These are phyloP conservation scores for Citrus sp. DNA, from an alignment of 345 rosid species.

Conservation along the genomic window DNA sequence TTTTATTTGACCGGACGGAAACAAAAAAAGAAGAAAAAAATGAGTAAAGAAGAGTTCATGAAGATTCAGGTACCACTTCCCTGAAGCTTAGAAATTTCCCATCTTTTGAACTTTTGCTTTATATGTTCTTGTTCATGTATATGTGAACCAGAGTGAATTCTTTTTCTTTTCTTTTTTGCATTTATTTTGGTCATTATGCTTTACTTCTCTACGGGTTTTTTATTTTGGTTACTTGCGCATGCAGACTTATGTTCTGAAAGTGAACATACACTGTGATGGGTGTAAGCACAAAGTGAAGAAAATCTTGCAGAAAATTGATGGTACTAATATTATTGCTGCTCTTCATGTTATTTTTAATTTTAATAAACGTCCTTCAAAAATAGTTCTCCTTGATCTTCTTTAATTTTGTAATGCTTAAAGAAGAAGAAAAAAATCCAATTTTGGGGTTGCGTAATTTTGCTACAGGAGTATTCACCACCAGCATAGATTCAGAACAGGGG, in stretches of 20 bases:
- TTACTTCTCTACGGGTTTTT: slow-evolving; percentile 15
- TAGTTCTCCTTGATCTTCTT: background rate
- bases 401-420: background rate
- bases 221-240: slow-evolving; percentile 34
- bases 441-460: background rate
- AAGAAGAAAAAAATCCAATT: background rate
- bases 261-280: slow-evolving; percentile 96
- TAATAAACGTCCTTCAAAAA: background rate
- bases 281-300: slow-evolving; percentile 90
- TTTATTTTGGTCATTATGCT: background rate
- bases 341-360: background rate
- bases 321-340: slow-evolving; percentile 24
- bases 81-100: background rate
- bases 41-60: slow-evolving; percentile 99
- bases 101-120: background rate
- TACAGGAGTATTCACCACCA: slow-evolving; percentile 72
- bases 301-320: slow-evolving; percentile 89
- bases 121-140: background rate
- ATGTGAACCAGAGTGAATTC: background rate
- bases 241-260: slow-evolving; percentile 95
- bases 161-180: background rate
- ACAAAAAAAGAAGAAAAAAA: slow-evolving; percentile 10
- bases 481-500: slow-evolving; percentile 78
- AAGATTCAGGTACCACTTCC: slow-evolving; percentile 69
- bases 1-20: slow-evolving; percentile 6